These are phyloP conservation scores for Saprolegnia diclina DNA, from an alignment of 352 stramenopile species.

Conservation along the genomic window DNA sequence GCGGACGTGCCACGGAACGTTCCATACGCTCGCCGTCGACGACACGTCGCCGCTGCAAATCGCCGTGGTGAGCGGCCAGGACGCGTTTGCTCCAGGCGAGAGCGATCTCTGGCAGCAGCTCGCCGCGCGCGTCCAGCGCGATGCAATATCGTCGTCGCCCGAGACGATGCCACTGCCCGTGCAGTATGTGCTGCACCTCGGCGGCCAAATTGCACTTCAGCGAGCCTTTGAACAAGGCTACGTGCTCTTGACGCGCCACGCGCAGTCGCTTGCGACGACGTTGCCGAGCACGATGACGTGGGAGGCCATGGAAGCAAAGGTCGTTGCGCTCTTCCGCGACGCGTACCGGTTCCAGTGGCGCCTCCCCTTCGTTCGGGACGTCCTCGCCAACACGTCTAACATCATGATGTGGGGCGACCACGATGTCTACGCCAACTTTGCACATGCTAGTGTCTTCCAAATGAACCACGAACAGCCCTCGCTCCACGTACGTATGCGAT, in stretches of 20 bases:
- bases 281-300: slow-evolving; percentile 30
- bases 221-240: slow-evolving; percentile 66
- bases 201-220: slow-evolving; percentile 59
- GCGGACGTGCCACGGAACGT: slow-evolving; percentile 31
- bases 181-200: slow-evolving; percentile 57
- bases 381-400: slow-evolving; percentile 64
- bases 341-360: slow-evolving; percentile 72
- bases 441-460: slow-evolving; percentile 42
- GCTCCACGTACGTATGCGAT: slow-evolving; percentile 33
- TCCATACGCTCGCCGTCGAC: slow-evolving; percentile 48
- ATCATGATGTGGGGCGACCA: slow-evolving; percentile 77
- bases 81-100: slow-evolving; percentile 43
- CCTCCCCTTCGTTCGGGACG: slow-evolving; percentile 39
- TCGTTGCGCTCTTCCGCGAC: slow-evolving; percentile 46
- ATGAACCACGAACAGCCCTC: slow-evolving; percentile 61
- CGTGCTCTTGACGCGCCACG: slow-evolving; percentile 49
- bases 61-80: slow-evolving; percentile 46
- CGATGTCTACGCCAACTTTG: slow-evolving; percentile 67
- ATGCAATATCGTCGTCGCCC: slow-evolving; percentile 2
- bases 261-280: slow-evolving; percentile 28
- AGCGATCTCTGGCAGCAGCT: slow-evolving; percentile 46
- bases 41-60: slow-evolving; percentile 29
- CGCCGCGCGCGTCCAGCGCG: slow-evolving; percentile 32
- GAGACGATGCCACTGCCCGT: background rate
- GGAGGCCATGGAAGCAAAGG: slow-evolving; percentile 41